Percentiles rank a stretch among this genome's conserved stretches.
phyloP scores from a whole-genome alignment of 352 stramenopile genomes.

The Aphanomyces invadans region DNA sequence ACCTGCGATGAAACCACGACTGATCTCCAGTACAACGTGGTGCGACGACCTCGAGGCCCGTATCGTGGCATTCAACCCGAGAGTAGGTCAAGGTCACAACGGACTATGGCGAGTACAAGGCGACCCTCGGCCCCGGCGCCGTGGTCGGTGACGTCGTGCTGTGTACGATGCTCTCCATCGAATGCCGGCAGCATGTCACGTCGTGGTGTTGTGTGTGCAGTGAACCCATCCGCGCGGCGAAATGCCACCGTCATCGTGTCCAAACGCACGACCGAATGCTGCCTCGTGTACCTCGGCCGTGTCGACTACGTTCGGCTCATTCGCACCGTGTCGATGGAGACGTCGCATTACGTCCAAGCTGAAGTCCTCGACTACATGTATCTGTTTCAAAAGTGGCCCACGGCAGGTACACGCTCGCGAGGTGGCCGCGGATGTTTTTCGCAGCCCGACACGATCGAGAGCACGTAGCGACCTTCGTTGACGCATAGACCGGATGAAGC shows the following conservation, averaged over 20 bases:
- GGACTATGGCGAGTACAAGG: conserved; percentile 37
- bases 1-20: conserved; percentile 6
- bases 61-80: too few species aligned
- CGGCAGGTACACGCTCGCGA: conserved; percentile 36
- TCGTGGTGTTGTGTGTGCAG: neutral
- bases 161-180: neutral
- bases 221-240: conserved; percentile 51
- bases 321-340: conserved; percentile 67
- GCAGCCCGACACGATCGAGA: too few species aligned
- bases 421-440: too few species aligned
- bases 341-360: conserved; percentile 66
- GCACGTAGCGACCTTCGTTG: too few species aligned
- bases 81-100: conserved; percentile 17
- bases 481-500: conserved; percentile 57
- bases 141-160: conserved; percentile 76
- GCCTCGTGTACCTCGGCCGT: conserved; percentile 61
- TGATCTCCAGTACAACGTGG: neutral
- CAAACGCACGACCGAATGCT: conserved; percentile 50
- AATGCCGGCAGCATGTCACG: too few species aligned
- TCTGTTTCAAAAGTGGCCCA: conserved; percentile 61
- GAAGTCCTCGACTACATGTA: conserved; percentile 70
- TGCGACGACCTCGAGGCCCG: too few species aligned
- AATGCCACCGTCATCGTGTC: conserved; percentile 69
- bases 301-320: conserved; percentile 66
- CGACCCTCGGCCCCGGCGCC: conserved; percentile 50